Percentiles rank a stretch among this genome's conserved stretches.
These are phyloP conservation scores for Leptographium galeiforme DNA, from an alignment of 2,329 filamentous ascomycete species.

Conservation along the genomic window DNA sequence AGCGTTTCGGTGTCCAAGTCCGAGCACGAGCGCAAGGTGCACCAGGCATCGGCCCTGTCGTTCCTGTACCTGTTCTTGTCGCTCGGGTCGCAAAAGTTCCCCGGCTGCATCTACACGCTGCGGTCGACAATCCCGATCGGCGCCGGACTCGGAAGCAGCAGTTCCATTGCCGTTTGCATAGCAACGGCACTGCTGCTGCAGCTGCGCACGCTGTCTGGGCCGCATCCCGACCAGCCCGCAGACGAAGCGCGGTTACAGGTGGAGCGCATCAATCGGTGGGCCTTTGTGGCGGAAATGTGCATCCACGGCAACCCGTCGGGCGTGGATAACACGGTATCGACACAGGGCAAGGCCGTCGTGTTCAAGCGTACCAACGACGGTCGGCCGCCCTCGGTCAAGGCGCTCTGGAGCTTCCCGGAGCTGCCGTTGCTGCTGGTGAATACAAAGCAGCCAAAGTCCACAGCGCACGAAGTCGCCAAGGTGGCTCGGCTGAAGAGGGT, in stretches of 20 bases:
- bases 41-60: constrained; percentile 65
- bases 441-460: constrained; percentile 78
- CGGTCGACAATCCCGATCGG: constrained; percentile 89
- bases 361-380: constrained; percentile 71
- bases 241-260: constrained; percentile 83
- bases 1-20: constrained; percentile 53
- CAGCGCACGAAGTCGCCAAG: constrained; percentile 72
- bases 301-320: constrained; percentile 96
- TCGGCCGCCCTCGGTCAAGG: constrained; percentile 61
- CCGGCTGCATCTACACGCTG: constrained; percentile 76
- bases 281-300: constrained; percentile 92
- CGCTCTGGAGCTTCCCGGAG: constrained; percentile 81
- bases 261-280: constrained; percentile 94
- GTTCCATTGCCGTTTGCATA: constrained; percentile 84
- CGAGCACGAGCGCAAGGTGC: constrained; percentile 67
- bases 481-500: constrained; percentile 58
- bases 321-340: constrained; percentile 91
- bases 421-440: constrained; percentile 82
- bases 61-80: constrained; percentile 93
- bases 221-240: constrained; percentile 78
- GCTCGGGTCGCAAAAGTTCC: constrained; percentile 64
- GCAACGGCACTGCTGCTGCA: constrained; percentile 75
- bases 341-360: constrained; percentile 85
- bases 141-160: constrained; percentile 82
- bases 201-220: constrained; percentile 74